A percentile compares a stretch with the other conserved stretches of the same genome.
These are phyloP conservation scores for Sanghuangporus sanghuang DNA, from an alignment of 1,284 basidiomycete genomes.

Conservation along the genomic window DNA sequence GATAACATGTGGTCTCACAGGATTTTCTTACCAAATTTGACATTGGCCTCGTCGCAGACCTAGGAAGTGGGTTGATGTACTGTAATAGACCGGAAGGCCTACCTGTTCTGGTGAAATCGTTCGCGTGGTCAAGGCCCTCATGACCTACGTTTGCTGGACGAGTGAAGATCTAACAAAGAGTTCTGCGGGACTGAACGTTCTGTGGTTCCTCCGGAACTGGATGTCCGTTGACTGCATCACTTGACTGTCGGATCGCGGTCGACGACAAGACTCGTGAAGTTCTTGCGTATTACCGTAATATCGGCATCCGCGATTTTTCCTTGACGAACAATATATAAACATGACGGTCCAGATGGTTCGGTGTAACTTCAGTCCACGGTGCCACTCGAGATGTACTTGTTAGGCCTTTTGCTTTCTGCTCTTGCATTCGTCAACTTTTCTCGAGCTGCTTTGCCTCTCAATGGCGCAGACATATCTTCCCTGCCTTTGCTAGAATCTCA, in stretches of 20 bases:
- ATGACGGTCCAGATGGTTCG: not conserved
- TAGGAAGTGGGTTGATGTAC: no score
- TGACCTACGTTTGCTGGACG: not conserved
- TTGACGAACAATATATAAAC: not conserved
- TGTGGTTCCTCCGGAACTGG: not conserved
- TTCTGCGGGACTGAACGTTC: not conserved
- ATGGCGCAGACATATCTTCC: constrained; percentile 58
- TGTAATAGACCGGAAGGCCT: no score
- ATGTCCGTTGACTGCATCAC: not conserved
- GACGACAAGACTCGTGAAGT: not conserved
- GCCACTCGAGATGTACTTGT: not conserved
- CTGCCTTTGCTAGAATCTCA: constrained; percentile 47
- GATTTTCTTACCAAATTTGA: no score
- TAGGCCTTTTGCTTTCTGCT: not conserved
- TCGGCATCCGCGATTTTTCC: not conserved
- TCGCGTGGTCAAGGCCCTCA: not conserved
- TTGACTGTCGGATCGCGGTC: not conserved
- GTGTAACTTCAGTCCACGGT: not conserved
- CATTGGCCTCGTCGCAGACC: no score
- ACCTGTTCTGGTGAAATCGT: no score
- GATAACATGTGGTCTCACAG: no score
- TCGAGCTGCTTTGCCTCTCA: constrained; percentile 38
- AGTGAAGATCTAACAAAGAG: not conserved
- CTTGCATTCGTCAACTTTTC: not conserved
- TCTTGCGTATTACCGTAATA: not conserved